phyloP scores from a whole-genome alignment of 306 rosid species.

The Biancaea sappan region DNA sequence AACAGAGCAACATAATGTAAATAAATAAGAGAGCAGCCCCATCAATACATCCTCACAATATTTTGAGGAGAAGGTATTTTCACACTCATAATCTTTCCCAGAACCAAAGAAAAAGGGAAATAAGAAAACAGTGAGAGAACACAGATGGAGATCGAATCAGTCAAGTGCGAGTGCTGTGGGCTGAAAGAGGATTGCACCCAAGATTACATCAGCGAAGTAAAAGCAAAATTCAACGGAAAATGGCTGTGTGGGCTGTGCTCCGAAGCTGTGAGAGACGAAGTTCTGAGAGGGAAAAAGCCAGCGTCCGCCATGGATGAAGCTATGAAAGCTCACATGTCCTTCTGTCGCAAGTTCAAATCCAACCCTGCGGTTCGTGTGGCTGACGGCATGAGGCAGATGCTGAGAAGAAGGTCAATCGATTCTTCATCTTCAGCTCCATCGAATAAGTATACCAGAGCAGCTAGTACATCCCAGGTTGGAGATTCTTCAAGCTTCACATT shows the following conservation, averaged over 20 bases:
- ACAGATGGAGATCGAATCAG: conserved; percentile 83
- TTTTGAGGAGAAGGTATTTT: conserved; percentile 26
- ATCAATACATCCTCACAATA: conserved; percentile 41
- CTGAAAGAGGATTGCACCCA: conserved; percentile 95
- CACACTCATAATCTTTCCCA: background rate
- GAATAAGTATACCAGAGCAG: conserved; percentile 63
- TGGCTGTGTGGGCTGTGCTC: conserved; percentile 99
- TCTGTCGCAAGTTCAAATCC: conserved; percentile 84
- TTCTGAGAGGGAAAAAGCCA: conserved; percentile 55
- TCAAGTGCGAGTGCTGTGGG: conserved; percentile 95
- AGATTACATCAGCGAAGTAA: conserved; percentile 70
- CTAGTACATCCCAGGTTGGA: conserved; percentile 77
- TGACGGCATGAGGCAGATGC: conserved; percentile 98
- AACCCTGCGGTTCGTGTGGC: conserved; percentile 92
- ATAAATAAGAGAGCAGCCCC: conserved; percentile 45
- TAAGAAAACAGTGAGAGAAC: background rate
- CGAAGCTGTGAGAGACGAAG: conserved; percentile 96
- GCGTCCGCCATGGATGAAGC: conserved; percentile 83
- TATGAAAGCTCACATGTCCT: conserved; percentile 93
- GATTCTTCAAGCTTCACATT: conserved; percentile 67
- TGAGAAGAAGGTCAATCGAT: conserved; percentile 78
- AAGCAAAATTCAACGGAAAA: conserved; percentile 79
- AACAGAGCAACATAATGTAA: conserved; percentile 24
- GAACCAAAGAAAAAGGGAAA: background rate
- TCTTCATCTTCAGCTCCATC: conserved; percentile 47